Conservation (phyloP, 106 monocot genomes). For the Dioscorea alata region DNA sequence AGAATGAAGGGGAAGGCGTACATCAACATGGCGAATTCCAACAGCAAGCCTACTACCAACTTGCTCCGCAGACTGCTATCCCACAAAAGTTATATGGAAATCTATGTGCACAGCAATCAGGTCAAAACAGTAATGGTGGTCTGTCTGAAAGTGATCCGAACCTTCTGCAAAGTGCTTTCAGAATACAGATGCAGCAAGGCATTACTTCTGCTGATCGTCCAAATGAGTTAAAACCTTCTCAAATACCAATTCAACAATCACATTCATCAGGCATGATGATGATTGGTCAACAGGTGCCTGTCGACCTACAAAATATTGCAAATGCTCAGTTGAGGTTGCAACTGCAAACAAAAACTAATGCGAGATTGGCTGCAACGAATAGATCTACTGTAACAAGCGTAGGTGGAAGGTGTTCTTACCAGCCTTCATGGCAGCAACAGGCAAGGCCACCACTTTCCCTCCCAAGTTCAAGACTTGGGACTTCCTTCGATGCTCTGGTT, state of each 20-base stretch:
- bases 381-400: conserved; percentile 34
- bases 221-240: conserved; percentile 41
- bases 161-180: conserved; percentile 25
- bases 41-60: conserved; percentile 70
- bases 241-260: conserved; percentile 20
- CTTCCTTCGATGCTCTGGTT: conserved; percentile 31
- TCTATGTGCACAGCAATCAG: conserved; percentile 34
- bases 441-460: conserved; percentile 37
- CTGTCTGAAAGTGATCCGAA: conserved; percentile 44
- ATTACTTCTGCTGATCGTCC: conserved; percentile 28
- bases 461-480: conserved; percentile 51
- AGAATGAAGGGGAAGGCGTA: conserved; percentile 27
- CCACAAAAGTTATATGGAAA: conserved; percentile 60
- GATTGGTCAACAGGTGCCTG: conserved; percentile 36
- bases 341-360: conserved; percentile 52
- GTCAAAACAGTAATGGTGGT: conserved; percentile 25
- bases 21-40: conserved; percentile 41
- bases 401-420: conserved; percentile 13
- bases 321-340: conserved; percentile 60
- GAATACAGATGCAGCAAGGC: conserved; percentile 50
- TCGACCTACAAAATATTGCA: conserved; percentile 28
- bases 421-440: conserved; percentile 37
- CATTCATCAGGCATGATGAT: conserved; percentile 25
- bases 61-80: conserved; percentile 43
- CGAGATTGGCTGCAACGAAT: conserved; percentile 41